Evolutionary conservation across 345 rosid species (phyloP).

Genomic region (Aegle marmelos): DNA sequence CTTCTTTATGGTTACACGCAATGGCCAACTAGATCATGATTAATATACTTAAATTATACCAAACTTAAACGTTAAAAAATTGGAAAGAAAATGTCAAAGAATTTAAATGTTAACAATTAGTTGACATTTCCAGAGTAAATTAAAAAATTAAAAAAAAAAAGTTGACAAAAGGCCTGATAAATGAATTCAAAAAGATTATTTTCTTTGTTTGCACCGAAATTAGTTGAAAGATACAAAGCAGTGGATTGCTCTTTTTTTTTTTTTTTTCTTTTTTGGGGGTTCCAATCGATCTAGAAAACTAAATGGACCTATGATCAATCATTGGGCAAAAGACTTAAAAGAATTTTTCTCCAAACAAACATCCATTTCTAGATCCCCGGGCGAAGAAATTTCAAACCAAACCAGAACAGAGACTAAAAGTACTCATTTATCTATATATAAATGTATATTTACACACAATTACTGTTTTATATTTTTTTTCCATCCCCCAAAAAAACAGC

Average conservation of each 20-base stretch:
- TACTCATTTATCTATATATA: too few species aligned
- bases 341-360: neutral
- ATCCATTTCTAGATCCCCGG: neutral
- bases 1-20: neutral
- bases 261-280: too few species aligned
- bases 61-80: too few species aligned
- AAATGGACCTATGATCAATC: neutral
- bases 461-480: too few species aligned
- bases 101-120: too few species aligned
- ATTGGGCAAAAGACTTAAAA: neutral
- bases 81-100: too few species aligned
- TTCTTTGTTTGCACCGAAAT: neutral
- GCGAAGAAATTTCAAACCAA: too few species aligned
- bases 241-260: neutral
- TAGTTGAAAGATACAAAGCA: neutral
- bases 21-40: neutral
- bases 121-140: too few species aligned
- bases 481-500: too few species aligned
- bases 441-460: too few species aligned
- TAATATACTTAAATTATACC: neutral
- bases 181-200: neutral
- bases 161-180: neutral
- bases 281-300: neutral
- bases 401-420: too few species aligned
- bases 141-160: too few species aligned